Conservation (phyloP, 192 early-diverging fungal genomes). For the Glomus cerebriforme region DNA sequence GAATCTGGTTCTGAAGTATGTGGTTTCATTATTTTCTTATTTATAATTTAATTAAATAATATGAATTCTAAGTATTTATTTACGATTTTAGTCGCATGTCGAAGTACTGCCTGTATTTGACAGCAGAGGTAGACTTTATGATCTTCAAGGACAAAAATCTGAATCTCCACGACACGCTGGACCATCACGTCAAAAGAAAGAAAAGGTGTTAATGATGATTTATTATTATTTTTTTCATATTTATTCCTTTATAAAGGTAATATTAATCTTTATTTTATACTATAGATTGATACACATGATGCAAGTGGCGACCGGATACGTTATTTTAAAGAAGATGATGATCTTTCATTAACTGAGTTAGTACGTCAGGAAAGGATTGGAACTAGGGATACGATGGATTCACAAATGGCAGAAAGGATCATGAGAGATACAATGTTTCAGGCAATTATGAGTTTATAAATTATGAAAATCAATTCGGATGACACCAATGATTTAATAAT, state of each 20-base stretch:
- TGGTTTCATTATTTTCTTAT: not conserved
- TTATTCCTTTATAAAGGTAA: not conserved
- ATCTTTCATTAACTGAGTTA: constrained; percentile 61
- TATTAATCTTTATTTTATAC: not conserved
- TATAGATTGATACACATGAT: constrained; percentile 60
- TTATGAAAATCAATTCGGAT: too few relatives aligned
- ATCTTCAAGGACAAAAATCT: constrained; percentile 42
- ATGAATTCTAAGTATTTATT: not conserved
- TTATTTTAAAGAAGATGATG: constrained; percentile 61
- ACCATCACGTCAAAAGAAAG: constrained; percentile 37
- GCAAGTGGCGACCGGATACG: constrained; percentile 61
- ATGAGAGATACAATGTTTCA: constrained; percentile 65
- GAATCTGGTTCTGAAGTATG: constrained; percentile 24
- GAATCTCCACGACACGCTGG: constrained; percentile 21
- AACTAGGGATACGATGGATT: constrained; percentile 58
- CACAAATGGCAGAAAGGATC: constrained; percentile 70
- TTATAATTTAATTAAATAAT: too few relatives aligned
- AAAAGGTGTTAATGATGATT: constrained; percentile 45
- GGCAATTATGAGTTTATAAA: constrained; percentile 27
- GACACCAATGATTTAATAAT: too few relatives aligned
- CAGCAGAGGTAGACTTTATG: constrained; percentile 58
- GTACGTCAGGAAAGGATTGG: constrained; percentile 69
- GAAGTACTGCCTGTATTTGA: constrained; percentile 57
- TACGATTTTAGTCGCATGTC: constrained; percentile 15
- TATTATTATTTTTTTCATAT: too few relatives aligned